Base-by-base conservation (phyloP, 1,139 yeast species). In the Maudiozyma humilis region DNA sequence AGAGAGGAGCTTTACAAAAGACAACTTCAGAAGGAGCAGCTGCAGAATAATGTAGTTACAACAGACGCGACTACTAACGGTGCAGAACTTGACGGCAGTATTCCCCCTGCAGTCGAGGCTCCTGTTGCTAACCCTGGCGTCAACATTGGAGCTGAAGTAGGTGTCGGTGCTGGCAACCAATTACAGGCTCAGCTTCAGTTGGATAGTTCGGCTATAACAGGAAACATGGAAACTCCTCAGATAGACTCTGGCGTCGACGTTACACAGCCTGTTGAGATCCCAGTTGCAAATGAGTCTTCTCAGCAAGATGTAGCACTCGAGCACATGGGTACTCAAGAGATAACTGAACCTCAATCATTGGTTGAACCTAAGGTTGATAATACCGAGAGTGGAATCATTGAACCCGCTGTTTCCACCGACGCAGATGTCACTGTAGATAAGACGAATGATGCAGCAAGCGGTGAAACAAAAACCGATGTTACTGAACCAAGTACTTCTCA, bases 1-100 rank as follows among this genome's bases (percentile, higher is more conserved):
- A 74, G 80, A 51, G 79, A 78, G 49, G 66, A 68, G 38, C 65
- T 72, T 44, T 69, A 71, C 46, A 32, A 54, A 18, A 47, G 52
- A 27, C 61, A 59, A 36, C 65, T 70, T 43, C 75, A 73, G 40
- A 62, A 44, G 17, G 38, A 34, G n/a, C 30, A 27, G 18, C 15
- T 16, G 30, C 12, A 27, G n/a, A n/a, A 20, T 13, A 19, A 4
- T n/a, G 27, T 10, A 6, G 10, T 10, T 19, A 32, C 15, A 29
- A 18, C 20, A 4, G 27, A 34, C 20, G 42, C 33, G 15, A 13
- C 40, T 10, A 35, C 18, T 0, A 20, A 15, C n/a, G 30, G 15
- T 27, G 6, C 38, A 3, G 29, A 5, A 8, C 5, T 5, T 25
- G 12, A 12, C 4, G 14, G 14, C 3, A 10, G n/a, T 13, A 18